Evolutionary conservation across 2,329 filamentous ascomycete species (phyloP), one percentile per base, ranked within the genome.

Genomic region (Epichloe baconii): DNA sequence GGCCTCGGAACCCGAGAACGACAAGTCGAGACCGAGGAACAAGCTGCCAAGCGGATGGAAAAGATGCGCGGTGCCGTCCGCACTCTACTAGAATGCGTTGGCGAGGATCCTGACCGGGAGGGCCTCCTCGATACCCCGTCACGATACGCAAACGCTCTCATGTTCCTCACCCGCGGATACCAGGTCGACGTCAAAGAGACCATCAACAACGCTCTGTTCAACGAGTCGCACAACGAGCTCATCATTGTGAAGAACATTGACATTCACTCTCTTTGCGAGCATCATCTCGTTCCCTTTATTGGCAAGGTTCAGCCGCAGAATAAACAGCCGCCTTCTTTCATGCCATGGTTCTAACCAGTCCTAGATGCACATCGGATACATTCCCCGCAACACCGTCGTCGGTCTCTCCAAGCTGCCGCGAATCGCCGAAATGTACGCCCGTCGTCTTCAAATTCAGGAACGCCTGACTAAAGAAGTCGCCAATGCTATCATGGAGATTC

Each of bases 351-450:
- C 19, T 26, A 23, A 23, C 19, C 38, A 15, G 11, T 36, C 11
- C n/a, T 58, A 94, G 88, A 97, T 98, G 88, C 93, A 98, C 71
- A 97, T 98, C 60, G 93, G 90, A 53, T 98, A 98, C 69, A 97
- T 98, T 56, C 93, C 93, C 34, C 82, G 84, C 62, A 81, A 89
- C 64, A 83, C 90, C 53, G 90, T 98, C 49, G 88, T 98, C 55
- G 93, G 93, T 47, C 83, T 98, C 49, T 96, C 90, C 35, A 98
- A 98, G 68, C 78, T 98, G 47, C 91, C 91, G 26, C 85, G 93
- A 55, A 91, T 98, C 57, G 93, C 91, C 50, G 90, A 98, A 64
- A 94, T 98, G 88, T 98, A 95, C 71, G 85, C 86, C 46, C 85
- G 93, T 49, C 78, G 93, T 51, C 77, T 98, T 4, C 93, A 98